Base-by-base conservation (phyloP, 2,329 filamentous ascomycete species). In the Arthrobotrys pseudoclavata region DNA sequence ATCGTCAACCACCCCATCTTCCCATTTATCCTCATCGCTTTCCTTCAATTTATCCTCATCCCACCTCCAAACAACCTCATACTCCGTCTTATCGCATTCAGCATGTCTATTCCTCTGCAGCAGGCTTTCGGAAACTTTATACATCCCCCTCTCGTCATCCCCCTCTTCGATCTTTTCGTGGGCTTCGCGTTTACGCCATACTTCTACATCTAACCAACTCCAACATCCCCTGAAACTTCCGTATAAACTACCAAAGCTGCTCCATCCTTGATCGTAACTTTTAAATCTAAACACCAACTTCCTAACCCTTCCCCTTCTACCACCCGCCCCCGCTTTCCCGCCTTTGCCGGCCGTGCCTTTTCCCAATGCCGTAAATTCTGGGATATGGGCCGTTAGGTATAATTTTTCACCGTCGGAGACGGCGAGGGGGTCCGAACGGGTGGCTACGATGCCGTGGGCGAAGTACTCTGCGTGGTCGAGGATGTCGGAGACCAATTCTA, bases 191-290 rank as follows among this genome's bases (percentile, higher is more conserved):
- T 40, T 40, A 9, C 75, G 55, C 69, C 69, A 79, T 18, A 79
- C 20, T n/a, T 79, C 75, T 13, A 79, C 60, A 22, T 79, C 75
- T 0, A 74, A 1, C 75, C 75, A 79, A 48, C 69, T 79, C 55
- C 57, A 74, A 18, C 34, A 13, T 0, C 26, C 69, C 4, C 48
- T 34, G 18, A 64, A 79, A 22, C 45, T 64, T 7, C 69, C 69
- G 9, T 52, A 12, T 37, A 69, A 45, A 4, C 47, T 18, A 10
- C 37, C 7, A 6, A 5, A 61, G 10, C 55, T 52, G 45, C 69
- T 79, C 75, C 75, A 79, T 4, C 75, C 75, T 29, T 79, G 75
- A 42, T 79, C 75, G 6, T 37, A 26, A 50, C 69, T 69, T 6
- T 29, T 24, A 12, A 79, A 12, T 18, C 18, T 69, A 47, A 79